Evolutionary conservation across 352 stramenopile genomes (phyloP).

Genomic region (Globisporangium radiosum): DNA sequence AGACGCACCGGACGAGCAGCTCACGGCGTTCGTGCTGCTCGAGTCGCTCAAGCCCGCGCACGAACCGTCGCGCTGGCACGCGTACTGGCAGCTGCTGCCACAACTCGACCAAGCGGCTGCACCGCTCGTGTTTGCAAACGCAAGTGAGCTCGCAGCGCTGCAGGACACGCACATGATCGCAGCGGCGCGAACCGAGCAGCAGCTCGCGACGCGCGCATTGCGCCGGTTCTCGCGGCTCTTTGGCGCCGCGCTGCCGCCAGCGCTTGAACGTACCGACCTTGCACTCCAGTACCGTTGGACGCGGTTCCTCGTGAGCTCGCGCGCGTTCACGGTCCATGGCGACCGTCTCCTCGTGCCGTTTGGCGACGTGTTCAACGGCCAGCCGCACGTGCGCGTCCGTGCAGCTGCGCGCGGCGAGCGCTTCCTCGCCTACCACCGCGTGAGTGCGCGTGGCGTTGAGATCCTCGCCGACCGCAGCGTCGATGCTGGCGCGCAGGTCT

Average conservation of each 20-base stretch:
- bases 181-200: slow-evolving; percentile 19
- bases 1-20: slow-evolving; percentile 34
- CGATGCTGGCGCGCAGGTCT: slow-evolving; percentile 44
- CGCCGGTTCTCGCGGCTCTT: slow-evolving; percentile 45
- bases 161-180: slow-evolving; percentile 43
- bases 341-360: slow-evolving; percentile 79
- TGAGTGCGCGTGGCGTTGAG: slow-evolving; percentile 32
- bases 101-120: slow-evolving; percentile 6
- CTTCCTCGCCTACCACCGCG: slow-evolving; percentile 57
- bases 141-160: slow-evolving; percentile 22
- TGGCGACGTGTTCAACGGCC: slow-evolving; percentile 84
- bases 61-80: slow-evolving; percentile 32
- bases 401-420: slow-evolving; percentile 32
- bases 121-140: slow-evolving; percentile 33
- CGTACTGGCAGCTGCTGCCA: slow-evolving; percentile 53
- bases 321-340: slow-evolving; percentile 74
- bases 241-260: background rate
- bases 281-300: slow-evolving; percentile 29
- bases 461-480: slow-evolving; percentile 64
- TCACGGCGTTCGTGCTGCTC: slow-evolving; percentile 58
- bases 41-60: slow-evolving; percentile 29
- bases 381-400: slow-evolving; percentile 24
- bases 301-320: slow-evolving; percentile 62
- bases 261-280: background rate
- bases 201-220: slow-evolving; percentile 21